Evolutionary conservation across 176 grass and related monocot species (phyloP).

Genomic region (Neostapfia colusana): DNA sequence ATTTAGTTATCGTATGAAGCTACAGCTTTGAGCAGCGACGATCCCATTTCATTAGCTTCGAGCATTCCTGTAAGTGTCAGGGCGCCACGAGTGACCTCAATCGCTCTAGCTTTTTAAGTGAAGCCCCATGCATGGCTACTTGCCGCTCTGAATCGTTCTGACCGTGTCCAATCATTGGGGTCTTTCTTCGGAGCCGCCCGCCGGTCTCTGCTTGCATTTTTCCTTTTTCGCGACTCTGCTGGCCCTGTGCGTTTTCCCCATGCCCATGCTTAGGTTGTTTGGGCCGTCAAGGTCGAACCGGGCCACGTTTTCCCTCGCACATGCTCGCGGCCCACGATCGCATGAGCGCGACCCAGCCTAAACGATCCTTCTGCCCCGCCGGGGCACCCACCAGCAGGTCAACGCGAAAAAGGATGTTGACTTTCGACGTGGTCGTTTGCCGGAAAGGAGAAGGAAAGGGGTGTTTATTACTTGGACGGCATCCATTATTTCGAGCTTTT

Average conservation of each 20-base stretch:
- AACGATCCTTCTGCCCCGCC: background rate
- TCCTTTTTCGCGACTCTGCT: background rate
- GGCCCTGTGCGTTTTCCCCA: background rate
- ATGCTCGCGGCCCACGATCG: background rate
- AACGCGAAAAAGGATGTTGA: background rate
- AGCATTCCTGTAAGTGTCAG: background rate
- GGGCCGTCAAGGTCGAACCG: background rate
- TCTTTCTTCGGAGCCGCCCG: background rate
- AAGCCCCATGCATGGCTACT: slow-evolving; percentile 8
- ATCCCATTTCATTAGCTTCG: too few species aligned
- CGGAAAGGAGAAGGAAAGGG: background rate
- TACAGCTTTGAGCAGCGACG: too few species aligned
- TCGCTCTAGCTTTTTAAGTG: background rate
- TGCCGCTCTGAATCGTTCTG: background rate
- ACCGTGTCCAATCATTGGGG: background rate
- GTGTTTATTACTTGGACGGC: background rate
- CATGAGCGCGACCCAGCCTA: background rate
- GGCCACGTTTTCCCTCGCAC: background rate
- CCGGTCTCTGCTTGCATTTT: background rate
- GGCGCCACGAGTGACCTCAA: slow-evolving; percentile 36
- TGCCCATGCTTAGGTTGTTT: background rate
- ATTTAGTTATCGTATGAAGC: too few species aligned
- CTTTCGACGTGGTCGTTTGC: background rate
- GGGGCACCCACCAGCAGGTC: too few species aligned
- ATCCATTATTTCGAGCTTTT: background rate